Evolutionary conservation across 495 filamentous ascomycete species (phyloP).

Genomic region (Polyplosphaeria fusca): DNA sequence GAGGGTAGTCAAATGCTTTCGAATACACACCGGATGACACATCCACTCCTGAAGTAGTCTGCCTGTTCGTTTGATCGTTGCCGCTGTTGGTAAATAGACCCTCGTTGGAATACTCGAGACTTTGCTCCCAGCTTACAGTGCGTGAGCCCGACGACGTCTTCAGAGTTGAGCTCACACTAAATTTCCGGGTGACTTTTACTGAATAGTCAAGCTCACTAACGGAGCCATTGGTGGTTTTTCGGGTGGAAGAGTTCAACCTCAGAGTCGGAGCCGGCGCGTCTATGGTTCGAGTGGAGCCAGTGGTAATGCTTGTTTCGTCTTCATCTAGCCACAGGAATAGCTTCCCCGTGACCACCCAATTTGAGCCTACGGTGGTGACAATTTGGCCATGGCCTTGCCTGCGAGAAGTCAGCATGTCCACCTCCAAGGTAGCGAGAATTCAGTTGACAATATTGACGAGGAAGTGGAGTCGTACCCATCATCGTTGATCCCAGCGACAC

Average conservation of each 20-base stretch:
- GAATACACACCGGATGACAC: slow-evolving; percentile 46
- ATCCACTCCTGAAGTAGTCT: slow-evolving; percentile 60
- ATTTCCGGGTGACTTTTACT: slow-evolving; percentile 54
- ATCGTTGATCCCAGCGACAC: slow-evolving; percentile 62
- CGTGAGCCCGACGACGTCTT: slow-evolving; percentile 44
- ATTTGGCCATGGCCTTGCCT: slow-evolving; percentile 51
- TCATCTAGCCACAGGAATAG: slow-evolving; percentile 70
- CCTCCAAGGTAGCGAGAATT: too few relatives aligned
- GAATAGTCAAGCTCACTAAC: slow-evolving; percentile 62
- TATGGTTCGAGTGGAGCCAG: slow-evolving; percentile 42
- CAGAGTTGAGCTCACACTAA: slow-evolving; percentile 55
- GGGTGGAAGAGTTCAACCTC: slow-evolving; percentile 38
- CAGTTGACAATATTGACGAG: too few relatives aligned
- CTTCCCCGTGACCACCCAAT: slow-evolving; percentile 82
- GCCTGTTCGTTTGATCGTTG: slow-evolving; percentile 58
- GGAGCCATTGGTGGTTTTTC: slow-evolving; percentile 48
- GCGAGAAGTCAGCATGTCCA: too few relatives aligned
- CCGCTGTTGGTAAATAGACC: slow-evolving; percentile 59
- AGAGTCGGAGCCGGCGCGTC: slow-evolving; percentile 46
- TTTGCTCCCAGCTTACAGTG: slow-evolving; percentile 60
- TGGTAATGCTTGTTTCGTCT: slow-evolving; percentile 48
- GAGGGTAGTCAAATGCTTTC: slow-evolving; percentile 60
- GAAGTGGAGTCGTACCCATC: too few relatives aligned
- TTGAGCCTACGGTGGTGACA: slow-evolving; percentile 59
- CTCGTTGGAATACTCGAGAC: slow-evolving; percentile 49